Percentiles rank a stretch among this genome's conserved stretches.
These are phyloP conservation scores for Dactylonectria macrodidyma DNA, from an alignment of 2,329 filamentous ascomycete species.

Conservation along the genomic window DNA sequence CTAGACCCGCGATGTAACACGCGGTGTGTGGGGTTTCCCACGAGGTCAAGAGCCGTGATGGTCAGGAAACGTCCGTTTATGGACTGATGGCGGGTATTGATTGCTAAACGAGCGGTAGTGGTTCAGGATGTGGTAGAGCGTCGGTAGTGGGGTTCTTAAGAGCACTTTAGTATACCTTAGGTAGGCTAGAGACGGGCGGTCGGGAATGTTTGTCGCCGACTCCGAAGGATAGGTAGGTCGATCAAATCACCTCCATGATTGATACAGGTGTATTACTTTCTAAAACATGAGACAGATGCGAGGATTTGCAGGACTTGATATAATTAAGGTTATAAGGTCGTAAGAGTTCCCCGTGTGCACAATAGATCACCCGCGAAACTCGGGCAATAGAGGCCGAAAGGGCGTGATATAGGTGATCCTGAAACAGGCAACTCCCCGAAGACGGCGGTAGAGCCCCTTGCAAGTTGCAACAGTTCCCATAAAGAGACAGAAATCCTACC, in stretches of 20 bases:
- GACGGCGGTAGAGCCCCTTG: constrained; percentile 2
- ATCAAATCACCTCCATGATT: neutral
- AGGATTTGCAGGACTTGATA: neutral
- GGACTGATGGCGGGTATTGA: constrained; percentile 20
- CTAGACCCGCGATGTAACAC: constrained; percentile 33
- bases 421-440: constrained; percentile 30
- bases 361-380: neutral
- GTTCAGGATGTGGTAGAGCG: neutral
- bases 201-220: neutral
- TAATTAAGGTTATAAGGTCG: neutral
- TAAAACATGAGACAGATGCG: neutral
- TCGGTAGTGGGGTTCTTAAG: neutral
- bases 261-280: neutral
- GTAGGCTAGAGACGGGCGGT: neutral
- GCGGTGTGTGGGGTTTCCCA: constrained; percentile 32
- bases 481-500: constrained; percentile 8
- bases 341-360: neutral
- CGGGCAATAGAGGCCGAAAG: neutral
- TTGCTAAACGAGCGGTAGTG: neutral
- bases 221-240: neutral
- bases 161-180: neutral
- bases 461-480: neutral
- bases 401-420: constrained; percentile 8
- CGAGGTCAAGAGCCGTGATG: constrained; percentile 14
- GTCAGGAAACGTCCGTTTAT: constrained; percentile 27